Conservation (phyloP, 352 stramenopile species). For the Pythium inflatum region DNA sequence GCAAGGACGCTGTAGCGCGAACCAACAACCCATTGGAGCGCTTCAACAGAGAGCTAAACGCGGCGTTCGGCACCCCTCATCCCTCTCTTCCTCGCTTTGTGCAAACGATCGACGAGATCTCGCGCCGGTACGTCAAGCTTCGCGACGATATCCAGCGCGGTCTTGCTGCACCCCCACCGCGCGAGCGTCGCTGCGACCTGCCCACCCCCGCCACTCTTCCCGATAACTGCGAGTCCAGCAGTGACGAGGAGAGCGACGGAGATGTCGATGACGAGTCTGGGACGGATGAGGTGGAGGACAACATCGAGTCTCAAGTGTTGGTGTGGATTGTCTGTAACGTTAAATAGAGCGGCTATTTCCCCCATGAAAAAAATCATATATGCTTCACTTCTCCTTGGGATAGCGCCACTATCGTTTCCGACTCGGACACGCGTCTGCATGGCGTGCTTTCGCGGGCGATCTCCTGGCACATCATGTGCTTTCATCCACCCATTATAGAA, state of each 20-base stretch:
- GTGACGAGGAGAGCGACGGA: neutral
- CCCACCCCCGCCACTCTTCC: neutral
- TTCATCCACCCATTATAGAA: neutral
- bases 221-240: neutral
- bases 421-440: neutral
- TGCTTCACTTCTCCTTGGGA: neutral
- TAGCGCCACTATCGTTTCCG: neutral
- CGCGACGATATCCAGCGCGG: neutral
- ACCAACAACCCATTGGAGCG: conserved; percentile 28
- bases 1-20: neutral
- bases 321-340: too few species aligned
- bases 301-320: too few species aligned
- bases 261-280: neutral
- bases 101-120: neutral
- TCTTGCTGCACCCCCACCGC: neutral
- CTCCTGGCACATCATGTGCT: too few species aligned
- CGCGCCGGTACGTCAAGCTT: neutral
- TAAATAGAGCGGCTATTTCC: neutral
- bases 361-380: neutral
- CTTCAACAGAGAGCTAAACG: conserved; percentile 19
- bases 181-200: neutral
- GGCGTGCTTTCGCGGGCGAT: neutral
- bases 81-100: neutral
- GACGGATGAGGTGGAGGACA: neutral
- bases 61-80: neutral